Base-by-base conservation (phyloP, 1,139 yeast species). In the Suhomyces panamericanus region DNA sequence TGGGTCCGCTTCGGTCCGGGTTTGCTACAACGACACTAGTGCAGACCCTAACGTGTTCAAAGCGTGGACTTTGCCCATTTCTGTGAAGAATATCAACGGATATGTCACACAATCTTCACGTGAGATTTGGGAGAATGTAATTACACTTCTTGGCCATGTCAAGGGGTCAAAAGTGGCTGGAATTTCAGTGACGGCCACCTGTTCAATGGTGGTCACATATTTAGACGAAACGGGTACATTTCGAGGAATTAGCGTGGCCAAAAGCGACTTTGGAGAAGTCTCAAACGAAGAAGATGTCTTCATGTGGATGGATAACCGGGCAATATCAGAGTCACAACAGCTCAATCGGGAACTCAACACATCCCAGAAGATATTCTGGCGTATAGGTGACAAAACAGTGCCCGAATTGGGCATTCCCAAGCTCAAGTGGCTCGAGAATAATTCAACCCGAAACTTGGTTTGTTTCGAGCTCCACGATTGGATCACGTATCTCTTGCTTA, bases 371-470 rank as follows among this genome's bases (percentile, higher is more conserved):
- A 6, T 14, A 12, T 12, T 16, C 8, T 36, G 24, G 41, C 29
- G 56, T 2, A 56, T 77, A 14, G 81, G 83, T 4, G 82, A 81
- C 1, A 57, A 62, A 0, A 69, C 78, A 33, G 66, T 78, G 4
- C 78, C 82, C 0, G 86, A 80, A 53, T 74, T 81, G 78, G 84
- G 80, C 0, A 49, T 80, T 1, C 80, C 85, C 2, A 81, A 81
- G 53, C 59, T 77, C 38, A 64, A 64, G 42, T 66, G 73, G 63
- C 54, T 78, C 12, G 54, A 69, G 32, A 63, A 63, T 29, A 50
- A 59, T 26, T 40, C 27, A 3, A 42, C 49, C 7, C 57, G 56
- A 1, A 10, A 26, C 10, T 50, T 76, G 2, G 69, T 71, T 12
- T 69, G 78, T 36, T 76, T 76, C 51, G 85, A 81, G 52, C 62